Percentiles rank a stretch among this genome's conserved stretches.
These are phyloP conservation scores for Aspergillus texensis DNA, from an alignment of 2,329 filamentous ascomycete species.

Conservation along the genomic window DNA sequence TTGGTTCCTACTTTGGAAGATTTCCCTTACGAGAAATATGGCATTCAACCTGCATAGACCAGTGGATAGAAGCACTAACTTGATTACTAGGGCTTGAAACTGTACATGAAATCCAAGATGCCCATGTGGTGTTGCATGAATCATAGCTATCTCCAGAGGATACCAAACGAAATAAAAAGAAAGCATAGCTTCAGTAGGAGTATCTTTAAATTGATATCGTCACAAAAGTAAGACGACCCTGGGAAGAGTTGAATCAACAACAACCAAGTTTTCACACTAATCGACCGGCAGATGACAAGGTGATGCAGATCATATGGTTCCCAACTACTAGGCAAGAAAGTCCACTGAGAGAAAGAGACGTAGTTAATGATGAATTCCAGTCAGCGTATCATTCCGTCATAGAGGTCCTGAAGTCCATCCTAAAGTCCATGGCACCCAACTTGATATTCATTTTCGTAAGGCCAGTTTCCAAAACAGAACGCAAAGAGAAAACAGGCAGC, in stretches of 20 bases:
- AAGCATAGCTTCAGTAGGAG: not conserved
- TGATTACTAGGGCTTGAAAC: not conserved
- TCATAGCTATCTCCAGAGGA: not conserved
- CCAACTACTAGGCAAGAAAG: not conserved
- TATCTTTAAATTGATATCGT: not conserved
- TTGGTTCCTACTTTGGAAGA: slow-evolving; percentile 56
- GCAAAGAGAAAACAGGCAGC: not conserved
- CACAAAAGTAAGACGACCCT: not conserved
- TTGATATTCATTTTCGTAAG: not conserved
- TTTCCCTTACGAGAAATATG: slow-evolving; percentile 64
- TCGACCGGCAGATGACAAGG: not conserved
- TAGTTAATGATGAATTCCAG: not conserved
- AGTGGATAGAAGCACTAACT: not conserved
- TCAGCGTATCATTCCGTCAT: not conserved
- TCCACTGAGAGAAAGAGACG: not conserved
- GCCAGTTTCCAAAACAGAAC: not conserved
- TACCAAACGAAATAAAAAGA: not conserved
- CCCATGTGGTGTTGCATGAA: slow-evolving; percentile 4
- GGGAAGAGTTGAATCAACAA: not conserved
- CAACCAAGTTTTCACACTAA: not conserved
- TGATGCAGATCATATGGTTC: not conserved
- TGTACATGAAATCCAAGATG: slow-evolving; percentile 10
- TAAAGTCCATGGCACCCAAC: not conserved
- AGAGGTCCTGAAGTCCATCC: not conserved
- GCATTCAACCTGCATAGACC: slow-evolving; percentile 49